Percentiles rank a stretch among this genome's conserved stretches.
These are phyloP conservation scores for Pholiota conissans DNA, from an alignment of 768 basidiomycete genomes.

Conservation along the genomic window DNA sequence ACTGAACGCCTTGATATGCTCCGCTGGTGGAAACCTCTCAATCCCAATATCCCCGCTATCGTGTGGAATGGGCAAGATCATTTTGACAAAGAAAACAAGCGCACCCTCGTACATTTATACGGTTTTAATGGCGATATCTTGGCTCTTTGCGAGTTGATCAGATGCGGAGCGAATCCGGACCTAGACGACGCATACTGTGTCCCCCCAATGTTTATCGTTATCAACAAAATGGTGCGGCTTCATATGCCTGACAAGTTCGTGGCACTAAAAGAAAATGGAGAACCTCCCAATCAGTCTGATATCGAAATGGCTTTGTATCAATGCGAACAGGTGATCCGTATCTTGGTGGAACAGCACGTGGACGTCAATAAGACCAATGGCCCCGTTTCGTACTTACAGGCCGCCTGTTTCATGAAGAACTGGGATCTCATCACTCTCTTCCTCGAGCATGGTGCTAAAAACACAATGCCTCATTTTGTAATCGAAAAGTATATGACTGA, in stretches of 20 bases:
- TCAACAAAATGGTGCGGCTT: not conserved
- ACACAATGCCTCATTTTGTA: not conserved
- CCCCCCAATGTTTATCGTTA: not conserved
- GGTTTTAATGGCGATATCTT: not conserved
- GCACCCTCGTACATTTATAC: not conserved
- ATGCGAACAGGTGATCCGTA: not conserved
- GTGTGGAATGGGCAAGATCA: not conserved
- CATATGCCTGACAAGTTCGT: not conserved
- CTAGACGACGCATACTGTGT: not conserved
- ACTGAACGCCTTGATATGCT: not conserved
- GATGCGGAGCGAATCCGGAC: not conserved
- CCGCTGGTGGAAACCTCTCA: not conserved
- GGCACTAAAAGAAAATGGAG: not conserved
- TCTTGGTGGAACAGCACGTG: not conserved
- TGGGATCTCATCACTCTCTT: not conserved
- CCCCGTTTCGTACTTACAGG: not conserved
- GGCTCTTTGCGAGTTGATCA: not conserved
- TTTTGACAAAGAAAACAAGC: not conserved
- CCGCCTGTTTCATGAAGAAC: not conserved
- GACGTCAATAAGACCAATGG: not conserved
- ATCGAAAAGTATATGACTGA: not conserved
- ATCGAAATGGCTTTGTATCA: not conserved
- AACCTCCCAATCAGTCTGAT: not conserved
- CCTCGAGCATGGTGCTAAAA: not conserved
- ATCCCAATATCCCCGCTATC: not conserved